These are phyloP conservation scores for Nicotiana tomentosiformis DNA, from an alignment of 257 asterid genomes.

Conservation along the genomic window DNA sequence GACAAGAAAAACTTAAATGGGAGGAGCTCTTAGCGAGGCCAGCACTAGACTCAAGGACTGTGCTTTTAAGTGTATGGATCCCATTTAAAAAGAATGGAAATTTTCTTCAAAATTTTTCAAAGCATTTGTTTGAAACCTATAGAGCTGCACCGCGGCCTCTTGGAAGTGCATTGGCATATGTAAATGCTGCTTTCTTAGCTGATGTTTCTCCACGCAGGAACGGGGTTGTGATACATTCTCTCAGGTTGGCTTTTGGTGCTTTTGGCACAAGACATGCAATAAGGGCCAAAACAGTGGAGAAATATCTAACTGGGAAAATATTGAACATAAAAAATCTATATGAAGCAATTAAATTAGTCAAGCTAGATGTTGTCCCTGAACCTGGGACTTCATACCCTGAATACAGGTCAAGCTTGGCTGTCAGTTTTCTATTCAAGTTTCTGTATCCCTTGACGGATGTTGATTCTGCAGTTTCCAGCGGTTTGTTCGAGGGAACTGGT, in stretches of 20 bases:
- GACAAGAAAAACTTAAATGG: constrained; percentile 27
- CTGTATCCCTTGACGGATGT: constrained; percentile 20
- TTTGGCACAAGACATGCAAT: constrained; percentile 43
- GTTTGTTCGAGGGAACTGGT: constrained; percentile 15
- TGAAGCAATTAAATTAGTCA: constrained; percentile 43
- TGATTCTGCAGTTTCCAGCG: constrained; percentile 8
- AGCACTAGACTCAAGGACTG: constrained; percentile 35
- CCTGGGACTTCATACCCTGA: constrained; percentile 44
- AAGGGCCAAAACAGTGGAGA: constrained; percentile 48
- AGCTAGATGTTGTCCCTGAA: constrained; percentile 42
- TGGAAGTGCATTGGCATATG: constrained; percentile 66
- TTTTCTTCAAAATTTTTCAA: constrained; percentile 12
- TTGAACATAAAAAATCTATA: constrained; percentile 23
- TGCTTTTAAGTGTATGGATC: constrained; percentile 45
- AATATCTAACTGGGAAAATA: constrained; percentile 33
- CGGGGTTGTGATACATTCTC: constrained; percentile 31
- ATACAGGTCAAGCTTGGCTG: constrained; percentile 55
- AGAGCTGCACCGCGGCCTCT: constrained; percentile 64
- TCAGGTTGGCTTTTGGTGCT: constrained; percentile 50
- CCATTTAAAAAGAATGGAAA: constrained; percentile 29
- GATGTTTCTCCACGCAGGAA: constrained; percentile 28
- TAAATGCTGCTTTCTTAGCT: constrained; percentile 59
- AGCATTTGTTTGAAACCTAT: constrained; percentile 42
- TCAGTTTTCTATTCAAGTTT: constrained; percentile 49
- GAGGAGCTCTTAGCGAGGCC: constrained; percentile 48